Conservation (phyloP, 805 yeast species). For the Lachancea waltii region DNA sequence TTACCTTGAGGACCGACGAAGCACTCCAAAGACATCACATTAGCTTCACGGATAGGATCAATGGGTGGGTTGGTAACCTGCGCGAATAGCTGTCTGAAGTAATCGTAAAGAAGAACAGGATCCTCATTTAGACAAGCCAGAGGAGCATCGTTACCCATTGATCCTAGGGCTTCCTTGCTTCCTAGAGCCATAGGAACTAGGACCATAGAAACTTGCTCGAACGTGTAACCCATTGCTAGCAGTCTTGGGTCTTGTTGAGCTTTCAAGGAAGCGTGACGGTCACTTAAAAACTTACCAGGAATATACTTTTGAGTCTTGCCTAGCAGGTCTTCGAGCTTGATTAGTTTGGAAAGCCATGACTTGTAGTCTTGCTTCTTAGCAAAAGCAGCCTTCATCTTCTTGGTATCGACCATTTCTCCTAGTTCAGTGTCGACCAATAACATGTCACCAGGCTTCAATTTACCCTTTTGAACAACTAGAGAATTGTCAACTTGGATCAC, state of each 20-base stretch:
- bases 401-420: constrained; percentile 90
- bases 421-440: constrained; percentile 87
- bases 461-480: constrained; percentile 79
- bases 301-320: constrained; percentile 42
- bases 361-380: constrained; percentile 84
- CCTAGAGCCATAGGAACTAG: constrained; percentile 89
- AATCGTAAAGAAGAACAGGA: constrained; percentile 85
- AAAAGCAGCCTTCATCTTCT: constrained; percentile 74
- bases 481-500: constrained; percentile 85
- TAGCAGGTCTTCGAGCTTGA: constrained; percentile 71
- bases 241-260: constrained; percentile 80
- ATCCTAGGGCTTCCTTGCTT: constrained; percentile 92
- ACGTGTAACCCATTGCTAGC: constrained; percentile 86
- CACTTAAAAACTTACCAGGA: constrained; percentile 22
- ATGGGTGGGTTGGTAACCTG: constrained; percentile 99
- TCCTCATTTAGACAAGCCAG: constrained; percentile 91
- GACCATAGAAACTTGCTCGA: constrained; percentile 78
- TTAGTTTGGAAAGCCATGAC: constrained; percentile 85
- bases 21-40: constrained; percentile 96
- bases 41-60: constrained; percentile 94
- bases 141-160: constrained; percentile 98
- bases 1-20: constrained; percentile 95
- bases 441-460: constrained; percentile 95
- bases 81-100: constrained; percentile 93
- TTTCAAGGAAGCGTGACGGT: constrained; percentile 27